Conservation (phyloP, 208 protist genomes). For the Trypanosomatidae sp. region DNA sequence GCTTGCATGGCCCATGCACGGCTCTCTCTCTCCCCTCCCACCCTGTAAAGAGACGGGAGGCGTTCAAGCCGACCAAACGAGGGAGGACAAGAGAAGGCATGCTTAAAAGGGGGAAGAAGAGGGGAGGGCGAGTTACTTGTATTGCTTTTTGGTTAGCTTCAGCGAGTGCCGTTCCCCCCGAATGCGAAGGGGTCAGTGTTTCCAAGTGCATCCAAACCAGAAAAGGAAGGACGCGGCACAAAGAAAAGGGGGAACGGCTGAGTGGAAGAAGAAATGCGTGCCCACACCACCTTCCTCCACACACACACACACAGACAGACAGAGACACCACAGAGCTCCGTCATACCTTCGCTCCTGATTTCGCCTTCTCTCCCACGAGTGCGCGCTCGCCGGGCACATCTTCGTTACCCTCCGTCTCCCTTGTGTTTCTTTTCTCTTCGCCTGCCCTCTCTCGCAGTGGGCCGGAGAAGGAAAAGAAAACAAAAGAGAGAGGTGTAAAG, state of each 20-base stretch:
- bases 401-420: background rate
- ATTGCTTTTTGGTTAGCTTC: conserved; percentile 11
- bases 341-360: background rate
- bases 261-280: background rate
- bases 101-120: background rate
- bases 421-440: background rate
- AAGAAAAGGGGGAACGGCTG: background rate
- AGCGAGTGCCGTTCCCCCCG: conserved; percentile 1
- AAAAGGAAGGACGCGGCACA: background rate
- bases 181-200: background rate
- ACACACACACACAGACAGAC: background rate
- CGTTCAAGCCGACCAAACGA: background rate
- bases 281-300: background rate
- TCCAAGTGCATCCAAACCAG: background rate
- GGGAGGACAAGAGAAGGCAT: background rate
- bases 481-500: background rate
- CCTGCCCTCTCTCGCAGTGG: background rate
- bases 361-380: background rate
- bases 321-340: background rate
- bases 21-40: too few species aligned
- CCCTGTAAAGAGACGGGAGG: background rate
- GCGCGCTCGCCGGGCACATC: background rate
- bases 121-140: conserved; percentile 11
- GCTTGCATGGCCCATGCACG: background rate
- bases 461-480: too few species aligned